A percentile compares a stretch with the other conserved stretches of the same genome.
Evolutionary conservation across 306 rosid genomes (phyloP).

Genomic region (Prunus mira): DNA sequence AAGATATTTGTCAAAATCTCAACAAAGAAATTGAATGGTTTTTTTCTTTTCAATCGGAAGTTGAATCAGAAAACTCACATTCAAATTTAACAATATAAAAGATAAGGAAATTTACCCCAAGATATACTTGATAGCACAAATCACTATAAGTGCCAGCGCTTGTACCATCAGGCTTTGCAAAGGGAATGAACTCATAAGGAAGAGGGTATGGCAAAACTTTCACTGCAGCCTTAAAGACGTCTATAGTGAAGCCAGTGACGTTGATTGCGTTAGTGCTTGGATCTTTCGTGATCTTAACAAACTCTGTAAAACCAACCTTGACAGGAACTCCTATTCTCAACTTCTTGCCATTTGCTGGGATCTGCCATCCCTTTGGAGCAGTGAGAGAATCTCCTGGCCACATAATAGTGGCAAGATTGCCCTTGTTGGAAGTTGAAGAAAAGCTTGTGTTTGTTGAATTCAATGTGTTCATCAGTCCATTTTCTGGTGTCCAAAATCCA

Average conservation of each 20-base stretch:
- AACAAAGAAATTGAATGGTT: too few species aligned
- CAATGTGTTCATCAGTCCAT: constrained; percentile 24
- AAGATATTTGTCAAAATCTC: too few species aligned
- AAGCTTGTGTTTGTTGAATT: not conserved
- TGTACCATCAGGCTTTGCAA: constrained; percentile 20
- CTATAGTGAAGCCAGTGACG: constrained; percentile 47
- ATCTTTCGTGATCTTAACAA: constrained; percentile 24
- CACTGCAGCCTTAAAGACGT: constrained; percentile 42
- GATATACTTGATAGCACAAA: constrained; percentile 34
- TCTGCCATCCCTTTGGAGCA: constrained; percentile 53
- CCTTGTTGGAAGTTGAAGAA: constrained; percentile 16
- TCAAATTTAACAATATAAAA: too few species aligned
- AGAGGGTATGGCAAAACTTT: constrained; percentile 38
- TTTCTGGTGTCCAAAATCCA: constrained; percentile 44
- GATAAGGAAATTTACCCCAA: constrained; percentile 33
- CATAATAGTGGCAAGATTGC: constrained; percentile 11
- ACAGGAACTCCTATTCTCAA: constrained; percentile 46
- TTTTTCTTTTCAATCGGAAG: too few species aligned
- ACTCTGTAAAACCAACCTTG: constrained; percentile 31
- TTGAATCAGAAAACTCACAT: too few species aligned
- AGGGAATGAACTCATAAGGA: constrained; percentile 38
- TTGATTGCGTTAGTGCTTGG: constrained; percentile 10
- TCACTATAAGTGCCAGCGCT: constrained; percentile 44
- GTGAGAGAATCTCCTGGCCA: constrained; percentile 49
- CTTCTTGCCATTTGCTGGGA: constrained; percentile 41